A percentile compares a stretch with the other conserved stretches of the same genome.
phyloP scores from a whole-genome alignment of 257 asterid species.

The Przewalskia tangutica region DNA sequence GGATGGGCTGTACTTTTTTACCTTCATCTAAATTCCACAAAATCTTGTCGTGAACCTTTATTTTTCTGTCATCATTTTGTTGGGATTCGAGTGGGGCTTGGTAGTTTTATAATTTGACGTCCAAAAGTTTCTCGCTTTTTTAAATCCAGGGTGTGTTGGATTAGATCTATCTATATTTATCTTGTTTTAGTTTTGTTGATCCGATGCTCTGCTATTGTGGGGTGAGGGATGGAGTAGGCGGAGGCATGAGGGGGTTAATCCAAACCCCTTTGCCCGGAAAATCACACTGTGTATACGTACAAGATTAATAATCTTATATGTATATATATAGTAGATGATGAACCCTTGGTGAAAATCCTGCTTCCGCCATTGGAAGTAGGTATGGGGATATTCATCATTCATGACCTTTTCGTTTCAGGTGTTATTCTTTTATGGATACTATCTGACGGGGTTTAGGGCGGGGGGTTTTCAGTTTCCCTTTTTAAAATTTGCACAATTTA shows the following conservation, averaged over 20 bases:
- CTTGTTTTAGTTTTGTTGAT: conserved; percentile 16
- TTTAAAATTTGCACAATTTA: not conserved
- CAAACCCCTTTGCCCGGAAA: not conserved
- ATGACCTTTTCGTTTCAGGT: not conserved
- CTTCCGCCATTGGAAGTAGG: not conserved
- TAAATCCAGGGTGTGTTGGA: conserved; percentile 10
- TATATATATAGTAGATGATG: not conserved
- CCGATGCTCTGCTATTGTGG: not conserved
- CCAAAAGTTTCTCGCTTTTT: not conserved
- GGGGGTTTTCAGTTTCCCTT: not conserved
- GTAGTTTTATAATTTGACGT: not conserved
- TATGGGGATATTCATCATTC: not conserved
- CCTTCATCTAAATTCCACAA: too few relatives aligned
- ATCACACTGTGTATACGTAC: not conserved
- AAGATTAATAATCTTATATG: not conserved
- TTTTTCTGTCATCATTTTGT: too few relatives aligned
- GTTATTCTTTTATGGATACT: conserved; percentile 1
- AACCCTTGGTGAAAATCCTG: not conserved
- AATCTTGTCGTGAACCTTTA: too few relatives aligned
- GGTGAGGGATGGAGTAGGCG: not conserved
- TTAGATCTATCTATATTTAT: conserved; percentile 30
- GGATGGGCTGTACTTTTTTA: too few relatives aligned
- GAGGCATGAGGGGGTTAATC: not conserved
- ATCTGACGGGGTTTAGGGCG: conserved; percentile 15
- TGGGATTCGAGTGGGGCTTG: too few relatives aligned